These are phyloP conservation scores for Blastobotrys persicus DNA, from an alignment of 1,139 yeast genomes.

Conservation along the genomic window DNA sequence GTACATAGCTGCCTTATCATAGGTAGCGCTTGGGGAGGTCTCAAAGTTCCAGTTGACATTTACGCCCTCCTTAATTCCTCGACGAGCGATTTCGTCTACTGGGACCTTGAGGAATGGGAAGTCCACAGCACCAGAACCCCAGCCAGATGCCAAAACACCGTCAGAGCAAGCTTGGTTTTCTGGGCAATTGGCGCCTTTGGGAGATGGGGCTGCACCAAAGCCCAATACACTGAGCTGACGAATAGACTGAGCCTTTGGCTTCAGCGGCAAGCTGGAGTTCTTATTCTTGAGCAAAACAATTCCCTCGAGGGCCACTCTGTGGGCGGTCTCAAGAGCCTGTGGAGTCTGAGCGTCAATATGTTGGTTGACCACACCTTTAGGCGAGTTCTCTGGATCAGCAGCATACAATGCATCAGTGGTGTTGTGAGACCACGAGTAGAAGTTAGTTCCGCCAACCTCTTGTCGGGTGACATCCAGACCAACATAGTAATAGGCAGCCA, in stretches of 20 bases:
- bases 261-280: slow-evolving; percentile 51
- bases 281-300: slow-evolving; percentile 53
- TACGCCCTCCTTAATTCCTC: slow-evolving; percentile 24
- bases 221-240: slow-evolving; percentile 1
- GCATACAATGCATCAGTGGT: slow-evolving; percentile 54
- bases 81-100: slow-evolving; percentile 33
- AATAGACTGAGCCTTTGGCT: slow-evolving; percentile 1
- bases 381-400: slow-evolving; percentile 50
- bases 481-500: slow-evolving; percentile 53
- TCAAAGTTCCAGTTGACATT: slow-evolving; percentile 27
- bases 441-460: slow-evolving; percentile 48
- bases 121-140: slow-evolving; percentile 52
- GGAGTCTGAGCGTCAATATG: slow-evolving; percentile 54
- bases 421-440: slow-evolving; percentile 58
- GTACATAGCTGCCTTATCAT: slow-evolving; percentile 48
- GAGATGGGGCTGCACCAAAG: slow-evolving; percentile 6
- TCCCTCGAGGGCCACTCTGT: slow-evolving; percentile 57
- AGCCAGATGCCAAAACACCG: slow-evolving; percentile 37
- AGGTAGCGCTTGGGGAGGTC: slow-evolving; percentile 40
- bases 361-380: slow-evolving; percentile 53
- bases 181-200: slow-evolving; percentile 9
- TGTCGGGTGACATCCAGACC: slow-evolving; percentile 28
- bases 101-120: slow-evolving; percentile 58
- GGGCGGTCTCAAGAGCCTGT: slow-evolving; percentile 50
- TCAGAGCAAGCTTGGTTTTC: slow-evolving; percentile 17